phyloP scores from a whole-genome alignment of 257 asterid species.

The Prunella vulgaris region DNA sequence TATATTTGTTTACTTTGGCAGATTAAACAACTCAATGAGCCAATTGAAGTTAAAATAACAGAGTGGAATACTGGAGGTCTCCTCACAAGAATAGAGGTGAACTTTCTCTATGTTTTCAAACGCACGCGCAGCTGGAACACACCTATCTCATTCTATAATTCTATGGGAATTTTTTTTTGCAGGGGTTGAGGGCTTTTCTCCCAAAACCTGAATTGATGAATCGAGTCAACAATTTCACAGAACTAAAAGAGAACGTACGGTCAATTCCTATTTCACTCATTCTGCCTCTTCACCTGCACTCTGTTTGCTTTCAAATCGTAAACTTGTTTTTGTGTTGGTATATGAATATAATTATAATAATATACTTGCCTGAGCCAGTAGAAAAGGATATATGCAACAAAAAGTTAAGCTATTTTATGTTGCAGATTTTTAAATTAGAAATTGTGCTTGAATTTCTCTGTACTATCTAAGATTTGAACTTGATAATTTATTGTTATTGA shows the following conservation, averaged over 20 bases:
- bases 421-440: background rate
- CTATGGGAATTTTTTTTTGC: slow-evolving; percentile 28
- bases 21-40: slow-evolving; percentile 83
- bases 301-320: background rate
- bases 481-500: background rate
- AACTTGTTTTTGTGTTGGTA: background rate
- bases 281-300: slow-evolving; percentile 8
- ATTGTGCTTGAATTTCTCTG: background rate
- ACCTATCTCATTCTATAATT: background rate
- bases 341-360: slow-evolving; percentile 4
- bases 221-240: slow-evolving; percentile 66
- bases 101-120: background rate
- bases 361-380: slow-evolving; percentile 3
- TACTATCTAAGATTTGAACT: background rate
- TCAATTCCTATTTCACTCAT: slow-evolving; percentile 9
- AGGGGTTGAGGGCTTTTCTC: slow-evolving; percentile 95
- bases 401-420: background rate
- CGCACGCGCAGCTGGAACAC: background rate
- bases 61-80: slow-evolving; percentile 99
- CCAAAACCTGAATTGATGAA: slow-evolving; percentile 90
- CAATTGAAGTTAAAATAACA: slow-evolving; percentile 67
- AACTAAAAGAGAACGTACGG: slow-evolving; percentile 76
- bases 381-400: background rate
- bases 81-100: slow-evolving; percentile 89
- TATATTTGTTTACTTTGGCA: slow-evolving; percentile 31